phyloP scores from a whole-genome alignment of 2,329 filamentous ascomycete species.

The Epicoccum sorghinum region DNA sequence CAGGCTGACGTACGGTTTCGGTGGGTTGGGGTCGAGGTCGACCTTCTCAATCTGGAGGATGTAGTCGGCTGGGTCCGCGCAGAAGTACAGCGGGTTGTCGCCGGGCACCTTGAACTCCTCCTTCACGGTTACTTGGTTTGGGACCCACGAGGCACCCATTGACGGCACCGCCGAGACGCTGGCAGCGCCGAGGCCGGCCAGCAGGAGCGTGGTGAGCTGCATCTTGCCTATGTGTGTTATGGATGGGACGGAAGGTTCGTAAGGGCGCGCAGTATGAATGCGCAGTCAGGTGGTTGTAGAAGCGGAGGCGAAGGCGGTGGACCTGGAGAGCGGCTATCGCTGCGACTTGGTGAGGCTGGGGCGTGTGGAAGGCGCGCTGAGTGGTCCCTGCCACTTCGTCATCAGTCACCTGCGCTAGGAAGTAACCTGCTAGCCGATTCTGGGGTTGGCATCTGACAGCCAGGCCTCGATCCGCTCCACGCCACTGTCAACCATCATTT shows the following conservation, averaged over 20 bases:
- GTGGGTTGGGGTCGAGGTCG: slow-evolving; percentile 84
- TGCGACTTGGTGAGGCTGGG: slow-evolving; percentile 14
- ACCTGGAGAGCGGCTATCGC: slow-evolving; percentile 11
- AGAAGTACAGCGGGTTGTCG: slow-evolving; percentile 84
- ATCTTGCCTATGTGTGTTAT: slow-evolving; percentile 23
- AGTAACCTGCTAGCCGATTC: slow-evolving; percentile 11
- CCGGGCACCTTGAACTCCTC: slow-evolving; percentile 73
- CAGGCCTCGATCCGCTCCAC: no score
- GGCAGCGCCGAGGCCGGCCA: slow-evolving; percentile 53
- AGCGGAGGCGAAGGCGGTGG: slow-evolving; percentile 5
- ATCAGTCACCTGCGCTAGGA: slow-evolving; percentile 14
- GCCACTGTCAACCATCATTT: background rate
- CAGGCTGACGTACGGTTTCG: slow-evolving; percentile 70
- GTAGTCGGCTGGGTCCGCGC: slow-evolving; percentile 71
- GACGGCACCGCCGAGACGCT: slow-evolving; percentile 52
- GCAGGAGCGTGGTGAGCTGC: slow-evolving; percentile 46
- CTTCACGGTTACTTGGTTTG: slow-evolving; percentile 56
- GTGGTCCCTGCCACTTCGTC: slow-evolving; percentile 11
- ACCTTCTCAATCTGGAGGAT: slow-evolving; percentile 79
- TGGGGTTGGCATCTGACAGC: slow-evolving; percentile 11
- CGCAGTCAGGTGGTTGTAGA: background rate
- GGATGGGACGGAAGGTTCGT: background rate
- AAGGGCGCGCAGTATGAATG: background rate
- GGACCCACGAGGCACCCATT: slow-evolving; percentile 48
- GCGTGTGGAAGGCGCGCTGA: background rate